Conservation (phyloP, 441 rosid genomes). For the Populus hybrid region DNA sequence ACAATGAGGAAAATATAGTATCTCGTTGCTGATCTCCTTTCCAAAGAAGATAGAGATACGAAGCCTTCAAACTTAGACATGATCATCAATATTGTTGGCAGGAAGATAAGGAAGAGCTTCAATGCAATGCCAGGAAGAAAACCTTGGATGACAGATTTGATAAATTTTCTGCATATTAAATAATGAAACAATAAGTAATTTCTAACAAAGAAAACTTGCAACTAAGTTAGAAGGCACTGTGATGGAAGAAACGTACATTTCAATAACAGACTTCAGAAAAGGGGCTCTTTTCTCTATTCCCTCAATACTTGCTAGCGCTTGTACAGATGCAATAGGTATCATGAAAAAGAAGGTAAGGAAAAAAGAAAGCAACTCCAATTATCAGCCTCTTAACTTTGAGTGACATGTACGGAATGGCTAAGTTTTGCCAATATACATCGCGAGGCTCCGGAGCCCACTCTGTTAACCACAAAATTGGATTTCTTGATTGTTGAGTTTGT, state of each 20-base stretch:
- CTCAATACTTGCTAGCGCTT: slow-evolving; percentile 85
- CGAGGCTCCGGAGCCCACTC: slow-evolving; percentile 99
- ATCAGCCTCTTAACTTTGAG: slow-evolving; percentile 68
- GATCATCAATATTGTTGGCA: slow-evolving; percentile 85
- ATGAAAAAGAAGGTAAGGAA: slow-evolving; percentile 95
- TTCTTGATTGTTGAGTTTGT: slow-evolving; percentile 87
- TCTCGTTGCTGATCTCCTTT: slow-evolving; percentile 90
- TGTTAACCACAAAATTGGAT: slow-evolving; percentile 91
- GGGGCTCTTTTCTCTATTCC: slow-evolving; percentile 75
- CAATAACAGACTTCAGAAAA: slow-evolving; percentile 59
- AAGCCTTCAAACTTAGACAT: slow-evolving; percentile 98
- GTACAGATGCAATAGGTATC: slow-evolving; percentile 89
- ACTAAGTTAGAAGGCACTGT: not conserved
- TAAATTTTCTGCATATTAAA: slow-evolving; percentile 42
- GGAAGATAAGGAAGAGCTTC: slow-evolving; percentile 96
- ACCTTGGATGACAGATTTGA: slow-evolving; percentile 79
- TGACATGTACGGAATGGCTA: slow-evolving; percentile 83
- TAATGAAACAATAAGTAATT: slow-evolving; percentile 9
- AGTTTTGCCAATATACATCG: slow-evolving; percentile 87
- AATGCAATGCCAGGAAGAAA: slow-evolving; percentile 77
- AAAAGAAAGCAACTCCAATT: slow-evolving; percentile 81
- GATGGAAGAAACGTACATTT: slow-evolving; percentile 51
- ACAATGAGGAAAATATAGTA: slow-evolving; percentile 80
- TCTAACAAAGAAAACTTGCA: not conserved
- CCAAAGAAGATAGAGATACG: slow-evolving; percentile 65